Evolutionary conservation across 1,284 basidiomycete genomes (phyloP).

Genomic region (Apiotrichum siamense): DNA sequence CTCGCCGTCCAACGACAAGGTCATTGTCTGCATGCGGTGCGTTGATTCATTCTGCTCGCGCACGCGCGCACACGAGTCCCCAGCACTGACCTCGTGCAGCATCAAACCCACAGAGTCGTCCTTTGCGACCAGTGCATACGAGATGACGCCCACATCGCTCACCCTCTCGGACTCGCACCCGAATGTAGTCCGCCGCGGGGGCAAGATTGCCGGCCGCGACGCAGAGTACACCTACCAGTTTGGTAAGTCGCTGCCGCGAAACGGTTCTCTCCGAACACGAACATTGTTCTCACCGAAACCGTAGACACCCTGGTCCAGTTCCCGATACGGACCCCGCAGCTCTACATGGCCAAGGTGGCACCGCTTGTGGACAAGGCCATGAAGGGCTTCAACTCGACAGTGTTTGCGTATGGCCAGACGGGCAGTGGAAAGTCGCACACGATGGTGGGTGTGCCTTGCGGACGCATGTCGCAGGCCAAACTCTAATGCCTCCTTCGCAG

Average conservation of each 20-base stretch:
- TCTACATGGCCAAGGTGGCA: slow-evolving; percentile 51
- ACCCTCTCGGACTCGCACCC: slow-evolving; percentile 41
- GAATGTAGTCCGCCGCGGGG: slow-evolving; percentile 43
- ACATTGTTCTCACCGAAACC: too few species aligned
- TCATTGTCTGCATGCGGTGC: slow-evolving; percentile 44
- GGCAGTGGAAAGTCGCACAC: slow-evolving; percentile 51
- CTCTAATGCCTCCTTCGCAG: slow-evolving; percentile 15
- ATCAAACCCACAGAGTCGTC: slow-evolving; percentile 38
- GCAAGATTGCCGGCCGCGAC: slow-evolving; percentile 41
- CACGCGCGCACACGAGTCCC: too few species aligned
- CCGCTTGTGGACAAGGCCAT: slow-evolving; percentile 52
- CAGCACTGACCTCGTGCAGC: slow-evolving; percentile 17
- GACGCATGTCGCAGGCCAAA: too few species aligned
- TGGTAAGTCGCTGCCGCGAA: slow-evolving; percentile 24
- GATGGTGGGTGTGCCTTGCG: slow-evolving; percentile 26
- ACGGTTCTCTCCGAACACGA: neutral
- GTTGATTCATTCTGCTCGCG: too few species aligned
- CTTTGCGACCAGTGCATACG: slow-evolving; percentile 37
- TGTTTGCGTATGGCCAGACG: slow-evolving; percentile 51
- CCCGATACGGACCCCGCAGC: slow-evolving; percentile 43
- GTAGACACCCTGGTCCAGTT: slow-evolving; percentile 48
- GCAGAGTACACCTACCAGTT: slow-evolving; percentile 44
- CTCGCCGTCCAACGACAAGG: slow-evolving; percentile 30
- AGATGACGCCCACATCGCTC: slow-evolving; percentile 33
- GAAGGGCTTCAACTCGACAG: slow-evolving; percentile 55